A percentile compares a stretch with the other conserved stretches of the same genome.
phyloP scores from a whole-genome alignment of 257 asterid species.

The Linaria vulgaris region DNA sequence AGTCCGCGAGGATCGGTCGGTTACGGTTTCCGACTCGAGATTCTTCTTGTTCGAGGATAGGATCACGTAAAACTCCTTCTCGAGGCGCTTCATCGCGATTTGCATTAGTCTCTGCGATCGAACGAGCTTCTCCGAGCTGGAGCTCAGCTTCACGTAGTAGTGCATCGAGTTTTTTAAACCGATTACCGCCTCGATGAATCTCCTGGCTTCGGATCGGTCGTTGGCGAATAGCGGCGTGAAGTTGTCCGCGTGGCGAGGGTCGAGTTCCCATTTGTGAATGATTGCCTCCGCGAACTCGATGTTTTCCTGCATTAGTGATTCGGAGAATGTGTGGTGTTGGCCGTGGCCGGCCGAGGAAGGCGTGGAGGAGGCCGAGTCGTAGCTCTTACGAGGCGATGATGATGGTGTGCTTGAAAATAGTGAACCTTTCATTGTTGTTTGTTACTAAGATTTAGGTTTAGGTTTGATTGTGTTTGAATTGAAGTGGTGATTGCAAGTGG shows the following conservation, averaged over 20 bases:
- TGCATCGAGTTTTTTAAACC: constrained; percentile 58
- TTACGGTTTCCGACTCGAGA: constrained; percentile 57
- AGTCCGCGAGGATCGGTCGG: constrained; percentile 34
- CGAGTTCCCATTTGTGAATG: constrained; percentile 43
- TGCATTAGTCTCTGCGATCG: constrained; percentile 68
- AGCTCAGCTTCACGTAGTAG: constrained; percentile 33
- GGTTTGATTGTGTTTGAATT: not conserved
- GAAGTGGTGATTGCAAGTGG: not conserved
- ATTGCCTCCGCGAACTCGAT: constrained; percentile 45
- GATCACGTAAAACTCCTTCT: constrained; percentile 57
- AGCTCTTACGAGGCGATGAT: constrained; percentile 24
- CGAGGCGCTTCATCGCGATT: constrained; percentile 59
- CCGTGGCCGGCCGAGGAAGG: constrained; percentile 18
- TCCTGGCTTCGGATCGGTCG: constrained; percentile 38
- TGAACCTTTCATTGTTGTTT: constrained; percentile 21
- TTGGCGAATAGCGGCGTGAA: constrained; percentile 39
- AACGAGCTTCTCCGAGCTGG: constrained; percentile 42
- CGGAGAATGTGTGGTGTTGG: constrained; percentile 42
- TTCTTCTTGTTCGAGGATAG: constrained; percentile 44
- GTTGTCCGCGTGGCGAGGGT: constrained; percentile 21
- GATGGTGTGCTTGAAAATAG: constrained; percentile 37
- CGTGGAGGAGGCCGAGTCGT: constrained; percentile 32
- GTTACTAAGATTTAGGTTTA: not conserved
- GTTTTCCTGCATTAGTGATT: constrained; percentile 58
- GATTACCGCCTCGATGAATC: constrained; percentile 43